Conservation (phyloP, 2,329 filamentous ascomycete genomes). For the Neurospora sp. region DNA sequence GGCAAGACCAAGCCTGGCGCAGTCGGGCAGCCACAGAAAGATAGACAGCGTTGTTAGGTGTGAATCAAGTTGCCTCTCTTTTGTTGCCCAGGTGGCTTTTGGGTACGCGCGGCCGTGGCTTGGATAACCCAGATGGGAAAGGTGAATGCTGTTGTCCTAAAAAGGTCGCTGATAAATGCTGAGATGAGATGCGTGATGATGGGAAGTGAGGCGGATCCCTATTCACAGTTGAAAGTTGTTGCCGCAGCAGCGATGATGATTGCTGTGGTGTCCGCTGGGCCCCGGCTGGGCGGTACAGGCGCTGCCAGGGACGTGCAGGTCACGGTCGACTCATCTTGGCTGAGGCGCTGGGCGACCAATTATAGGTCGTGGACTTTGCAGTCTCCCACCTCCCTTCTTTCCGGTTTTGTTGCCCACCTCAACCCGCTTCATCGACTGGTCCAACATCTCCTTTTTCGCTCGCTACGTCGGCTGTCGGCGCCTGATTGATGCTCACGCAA, state of each 20-base stretch:
- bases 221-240: not conserved
- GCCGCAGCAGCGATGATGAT: not conserved
- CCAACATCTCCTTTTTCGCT: not conserved
- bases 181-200: not conserved
- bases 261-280: not conserved
- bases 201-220: not conserved
- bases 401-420: not conserved
- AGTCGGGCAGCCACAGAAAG: not conserved
- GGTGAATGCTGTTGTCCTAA: not conserved
- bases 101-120: not conserved
- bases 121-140: not conserved
- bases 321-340: not conserved
- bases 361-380: not conserved
- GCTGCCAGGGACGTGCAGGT: slow-evolving; percentile 2
- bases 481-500: not conserved
- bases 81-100: not conserved
- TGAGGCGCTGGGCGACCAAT: not conserved
- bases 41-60: not conserved
- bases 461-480: not conserved
- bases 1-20: not conserved
- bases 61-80: not conserved
- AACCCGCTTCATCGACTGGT: not conserved
- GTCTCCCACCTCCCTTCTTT: not conserved
- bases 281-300: slow-evolving; percentile 1
- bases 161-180: not conserved